phyloP scores from a whole-genome alignment of 495 filamentous ascomycete species.

The Gamarada debralockiae region DNA sequence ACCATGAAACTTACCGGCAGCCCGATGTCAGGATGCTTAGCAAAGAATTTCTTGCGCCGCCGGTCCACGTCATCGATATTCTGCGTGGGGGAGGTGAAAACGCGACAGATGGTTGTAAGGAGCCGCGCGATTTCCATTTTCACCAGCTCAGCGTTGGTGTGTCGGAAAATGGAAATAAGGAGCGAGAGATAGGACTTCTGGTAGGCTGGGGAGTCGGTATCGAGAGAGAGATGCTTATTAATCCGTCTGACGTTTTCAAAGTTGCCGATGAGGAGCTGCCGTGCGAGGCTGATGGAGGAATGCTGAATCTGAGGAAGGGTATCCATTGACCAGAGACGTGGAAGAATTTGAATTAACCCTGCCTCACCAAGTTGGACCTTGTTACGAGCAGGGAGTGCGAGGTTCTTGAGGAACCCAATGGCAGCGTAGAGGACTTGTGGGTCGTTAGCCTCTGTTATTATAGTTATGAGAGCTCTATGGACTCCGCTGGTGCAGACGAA shows the following conservation, averaged over 20 bases:
- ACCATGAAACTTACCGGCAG: constrained; percentile 58
- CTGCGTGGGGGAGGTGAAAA: constrained; percentile 39
- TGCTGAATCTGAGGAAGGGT: constrained; percentile 69
- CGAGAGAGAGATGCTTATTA: constrained; percentile 35
- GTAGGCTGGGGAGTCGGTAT: constrained; percentile 35
- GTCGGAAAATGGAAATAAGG: constrained; percentile 53
- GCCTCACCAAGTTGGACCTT: constrained; percentile 53
- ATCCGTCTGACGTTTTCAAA: constrained; percentile 49
- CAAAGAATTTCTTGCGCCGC: constrained; percentile 47
- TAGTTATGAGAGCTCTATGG: constrained; percentile 43
- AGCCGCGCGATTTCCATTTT: constrained; percentile 72
- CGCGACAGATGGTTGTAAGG: constrained; percentile 60
- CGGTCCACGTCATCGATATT: constrained; percentile 13
- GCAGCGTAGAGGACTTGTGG: constrained; percentile 59
- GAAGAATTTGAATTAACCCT: constrained; percentile 47
- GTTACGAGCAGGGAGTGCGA: constrained; percentile 64
- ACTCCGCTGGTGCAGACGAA: constrained; percentile 53
- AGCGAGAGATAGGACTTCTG: constrained; percentile 50
- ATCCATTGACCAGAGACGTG: constrained; percentile 56
- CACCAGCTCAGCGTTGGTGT: constrained; percentile 58
- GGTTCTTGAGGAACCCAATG: constrained; percentile 73
- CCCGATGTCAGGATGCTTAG: constrained; percentile 43
- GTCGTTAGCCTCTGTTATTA: constrained; percentile 23
- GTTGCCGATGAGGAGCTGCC: constrained; percentile 60
- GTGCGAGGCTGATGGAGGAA: constrained; percentile 59